Evolutionary conservation across 805 yeast genomes (phyloP), one percentile per base, ranked within the genome.

Genomic region (Ogataea siamensis): DNA sequence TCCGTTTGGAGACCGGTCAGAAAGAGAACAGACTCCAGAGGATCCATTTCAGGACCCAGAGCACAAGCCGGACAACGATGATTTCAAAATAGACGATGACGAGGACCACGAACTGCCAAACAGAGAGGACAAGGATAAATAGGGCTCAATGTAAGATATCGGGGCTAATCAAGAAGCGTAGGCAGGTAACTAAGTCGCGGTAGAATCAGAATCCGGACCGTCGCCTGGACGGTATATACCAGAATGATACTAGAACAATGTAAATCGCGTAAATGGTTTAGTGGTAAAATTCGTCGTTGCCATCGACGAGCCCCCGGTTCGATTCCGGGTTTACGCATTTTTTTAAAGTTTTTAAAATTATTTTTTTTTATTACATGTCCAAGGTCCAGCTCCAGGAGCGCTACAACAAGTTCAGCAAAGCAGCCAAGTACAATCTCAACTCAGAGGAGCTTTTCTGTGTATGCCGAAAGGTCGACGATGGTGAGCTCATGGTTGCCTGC

Each of bases 401-500:
- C 35, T 63, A 53, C 40, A 50, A 53, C n/a, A 50, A 50, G 43
- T 63, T 52, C 31, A 24, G 33, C n/a, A 46, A 37, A 10, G 58
- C 68, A 1, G 51, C 63, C 3, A 70, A 70, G 43, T 74, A 57
- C 49, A 64, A 73, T 42, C 49, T 67, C 15, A 66, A 73, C 48
- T 68, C 80, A 15, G 84, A 80, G 46, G 86, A 81, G 49, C 63
- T 84, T 5, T 87, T 70, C 52, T 88, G 97, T 57, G 62, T 80
- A 0, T 88, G 97, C 57, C 70, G 93, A 25, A 73, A 72, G 43
- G 83, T 87, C 0, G 96, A 89, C 52, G 70, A 73, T 42, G 93
- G 89, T 2, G 80, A 77, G 41, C 64, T 88, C 56, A 89, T 89
- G 97, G 83, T 89, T n/a, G 87, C 84, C 0, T 88, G 97, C 57